Evolutionary conservation across 2,329 filamentous ascomycete genomes (phyloP).

Genomic region (Monilinia aucupariae): DNA sequence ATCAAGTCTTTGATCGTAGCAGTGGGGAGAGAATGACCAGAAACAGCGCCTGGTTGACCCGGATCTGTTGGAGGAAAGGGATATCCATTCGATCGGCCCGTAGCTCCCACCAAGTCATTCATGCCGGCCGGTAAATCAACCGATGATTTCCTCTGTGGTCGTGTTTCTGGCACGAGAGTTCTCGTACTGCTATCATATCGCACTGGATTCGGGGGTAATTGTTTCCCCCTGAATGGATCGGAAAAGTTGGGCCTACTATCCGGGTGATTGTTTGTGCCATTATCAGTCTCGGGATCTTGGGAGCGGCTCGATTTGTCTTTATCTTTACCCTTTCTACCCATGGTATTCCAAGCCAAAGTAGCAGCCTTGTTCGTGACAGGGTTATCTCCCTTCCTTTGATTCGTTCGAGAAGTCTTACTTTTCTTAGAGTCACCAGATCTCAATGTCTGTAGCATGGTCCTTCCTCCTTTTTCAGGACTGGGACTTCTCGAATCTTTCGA

Average conservation of each 20-base stretch:
- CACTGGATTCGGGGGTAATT: conserved; percentile 25
- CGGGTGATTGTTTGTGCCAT: conserved; percentile 26
- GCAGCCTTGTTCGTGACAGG: conserved; percentile 58
- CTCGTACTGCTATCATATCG: conserved; percentile 35
- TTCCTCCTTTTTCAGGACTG: conserved; percentile 50
- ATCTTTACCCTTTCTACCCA: conserved; percentile 27
- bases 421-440: conserved; percentile 49
- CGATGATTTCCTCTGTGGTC: conserved; percentile 23
- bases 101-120: conserved; percentile 22
- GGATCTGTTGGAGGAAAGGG: conserved; percentile 33
- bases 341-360: conserved; percentile 50
- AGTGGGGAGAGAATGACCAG: conserved; percentile 28
- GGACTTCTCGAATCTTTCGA: conserved; percentile 43
- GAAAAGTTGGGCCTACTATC: conserved; percentile 26
- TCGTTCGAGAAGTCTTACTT: conserved; percentile 35
- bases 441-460: conserved; percentile 57
- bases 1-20: conserved; percentile 29
- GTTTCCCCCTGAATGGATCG: conserved; percentile 20
- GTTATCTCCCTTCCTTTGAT: conserved; percentile 38
- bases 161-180: conserved; percentile 29
- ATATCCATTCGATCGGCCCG: conserved; percentile 30
- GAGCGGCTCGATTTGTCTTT: conserved; percentile 26
- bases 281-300: conserved; percentile 28
- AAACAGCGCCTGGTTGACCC: conserved; percentile 29
- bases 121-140: conserved; percentile 29